Base-by-base conservation (phyloP, 768 basidiomycete species). In the Trametes villosa region DNA sequence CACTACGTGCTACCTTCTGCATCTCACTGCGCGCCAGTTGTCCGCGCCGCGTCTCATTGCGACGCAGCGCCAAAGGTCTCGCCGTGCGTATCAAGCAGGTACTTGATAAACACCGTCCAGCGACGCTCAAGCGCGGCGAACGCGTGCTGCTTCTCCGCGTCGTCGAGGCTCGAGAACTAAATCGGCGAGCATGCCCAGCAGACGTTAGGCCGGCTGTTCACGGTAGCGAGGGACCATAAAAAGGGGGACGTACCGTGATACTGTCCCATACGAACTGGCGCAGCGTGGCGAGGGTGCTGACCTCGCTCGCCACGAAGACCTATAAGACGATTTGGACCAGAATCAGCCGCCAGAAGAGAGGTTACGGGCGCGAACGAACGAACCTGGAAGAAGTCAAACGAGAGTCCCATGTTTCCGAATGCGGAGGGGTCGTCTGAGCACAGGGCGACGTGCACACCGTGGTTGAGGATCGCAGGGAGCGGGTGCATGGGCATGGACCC, bases 401-500 rank as follows among this genome's bases (percentile, higher is more conserved):
- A 86, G 6, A 92, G 77, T 0, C 89, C 89, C 83, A 87, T 85
- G 64, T 88, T 89, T 15, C 89, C 88, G 65, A 93, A 92, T 24
- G 87, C 79, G 0, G 88, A 77, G 4, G 91, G 91, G 66, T 92
- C 91, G 66, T 92, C 91, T 7, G 86, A 89, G 67, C 81, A 83
- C 3, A 92, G 78, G 0, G 83, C 84, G 8, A 92, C 86, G 3
- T 87, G 86, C 9, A 92, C 80, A 1, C 89, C 89, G 60, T 90
- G 78, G 70, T 89, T 92, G 49, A 92, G 70, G 36, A 91, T 68
- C n/a, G 82, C 77, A 0, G 89, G 88, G 27, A 92, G 76, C 1
- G 88, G 89, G 70, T 92, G 90, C 81, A 85, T 87, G 2, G 86
- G 86, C 84, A 92, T 92, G 5, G 89, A 90, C 9, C 88, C 84